Evolutionary conservation across 176 grass and related monocot genomes (phyloP).

Genomic region (Oryza longistaminata): DNA sequence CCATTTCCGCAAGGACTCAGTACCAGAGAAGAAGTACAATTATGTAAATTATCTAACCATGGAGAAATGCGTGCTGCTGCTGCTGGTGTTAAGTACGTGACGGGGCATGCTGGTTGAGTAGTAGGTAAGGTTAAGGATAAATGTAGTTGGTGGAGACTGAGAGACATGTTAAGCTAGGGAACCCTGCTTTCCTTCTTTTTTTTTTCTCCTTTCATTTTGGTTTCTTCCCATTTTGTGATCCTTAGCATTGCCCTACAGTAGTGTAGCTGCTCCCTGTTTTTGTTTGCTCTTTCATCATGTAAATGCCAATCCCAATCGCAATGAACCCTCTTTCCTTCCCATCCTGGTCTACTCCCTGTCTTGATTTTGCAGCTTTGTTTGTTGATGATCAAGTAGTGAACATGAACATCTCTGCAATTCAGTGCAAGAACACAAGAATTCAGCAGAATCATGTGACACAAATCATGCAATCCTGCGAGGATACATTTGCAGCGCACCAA

Average conservation of each 20-base stretch:
- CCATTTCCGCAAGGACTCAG: constrained; percentile 5
- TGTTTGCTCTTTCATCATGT: constrained; percentile 48
- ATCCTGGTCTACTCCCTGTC: background rate
- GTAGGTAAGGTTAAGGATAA: constrained; percentile 28
- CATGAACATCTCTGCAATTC: background rate
- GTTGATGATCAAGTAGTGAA: background rate
- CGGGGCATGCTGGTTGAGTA: constrained; percentile 30
- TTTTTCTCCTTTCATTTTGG: constrained; percentile 3
- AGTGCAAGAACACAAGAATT: background rate
- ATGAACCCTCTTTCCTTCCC: background rate
- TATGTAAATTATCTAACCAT: constrained; percentile 65
- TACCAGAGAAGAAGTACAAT: constrained; percentile 31
- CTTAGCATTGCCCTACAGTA: constrained; percentile 29
- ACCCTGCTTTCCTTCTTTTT: background rate
- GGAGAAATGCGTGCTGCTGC: constrained; percentile 4
- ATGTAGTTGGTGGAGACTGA: constrained; percentile 42
- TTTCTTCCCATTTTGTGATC: constrained; percentile 37
- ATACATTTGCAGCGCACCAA: background rate
- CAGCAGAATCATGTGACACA: background rate
- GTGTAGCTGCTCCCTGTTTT: constrained; percentile 51
- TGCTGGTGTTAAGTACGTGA: constrained; percentile 34
- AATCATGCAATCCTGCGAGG: background rate
- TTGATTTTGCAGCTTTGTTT: background rate
- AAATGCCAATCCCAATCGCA: constrained; percentile 34
- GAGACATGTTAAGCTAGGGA: constrained; percentile 47